Percentiles rank a stretch among this genome's conserved stretches.
Evolutionary conservation across 2,329 filamentous ascomycete genomes (phyloP).

Genomic region (Fusarium palustre): DNA sequence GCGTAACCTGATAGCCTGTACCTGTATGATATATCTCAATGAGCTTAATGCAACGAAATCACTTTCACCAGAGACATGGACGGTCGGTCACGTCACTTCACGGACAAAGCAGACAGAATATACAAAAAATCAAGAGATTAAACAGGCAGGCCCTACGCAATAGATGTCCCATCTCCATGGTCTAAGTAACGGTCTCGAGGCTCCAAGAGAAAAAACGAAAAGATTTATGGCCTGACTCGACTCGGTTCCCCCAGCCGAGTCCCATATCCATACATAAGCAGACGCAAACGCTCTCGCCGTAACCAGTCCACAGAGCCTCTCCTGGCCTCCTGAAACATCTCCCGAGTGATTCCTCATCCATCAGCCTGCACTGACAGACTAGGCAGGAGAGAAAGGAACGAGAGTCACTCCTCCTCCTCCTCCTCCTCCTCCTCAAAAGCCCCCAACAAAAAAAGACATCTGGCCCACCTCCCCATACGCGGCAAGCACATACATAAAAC

Average conservation of each 20-base stretch:
- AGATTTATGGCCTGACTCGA: conserved; percentile 61
- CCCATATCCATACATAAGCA: conserved; percentile 46
- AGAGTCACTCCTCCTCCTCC: conserved; percentile 45
- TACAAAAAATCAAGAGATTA: conserved; percentile 49
- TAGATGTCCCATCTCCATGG: conserved; percentile 53
- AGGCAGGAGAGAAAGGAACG: conserved; percentile 40
- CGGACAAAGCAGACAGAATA: conserved; percentile 5
- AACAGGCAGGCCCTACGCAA: conserved; percentile 51
- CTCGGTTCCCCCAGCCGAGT: conserved; percentile 41
- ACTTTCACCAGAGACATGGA: neutral
- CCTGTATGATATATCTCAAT: neutral
- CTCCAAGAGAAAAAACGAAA: conserved; percentile 59
- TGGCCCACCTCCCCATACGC: conserved; percentile 49
- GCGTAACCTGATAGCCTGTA: conserved; percentile 7
- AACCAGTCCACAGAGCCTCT: conserved; percentile 39
- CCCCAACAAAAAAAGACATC: conserved; percentile 48
- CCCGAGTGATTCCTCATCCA: conserved; percentile 46
- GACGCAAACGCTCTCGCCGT: conserved; percentile 41
- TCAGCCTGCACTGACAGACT: conserved; percentile 47
- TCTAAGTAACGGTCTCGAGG: conserved; percentile 53
- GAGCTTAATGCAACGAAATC: neutral
- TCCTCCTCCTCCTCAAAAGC: conserved; percentile 45
- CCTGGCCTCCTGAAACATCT: conserved; percentile 37
- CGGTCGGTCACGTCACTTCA: conserved; percentile 14
- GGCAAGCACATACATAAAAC: conserved; percentile 53